A percentile compares a stretch with the other conserved stretches of the same genome.
Evolutionary conservation across 176 grass and related monocot species (phyloP).

Genomic region (Carex parvula): DNA sequence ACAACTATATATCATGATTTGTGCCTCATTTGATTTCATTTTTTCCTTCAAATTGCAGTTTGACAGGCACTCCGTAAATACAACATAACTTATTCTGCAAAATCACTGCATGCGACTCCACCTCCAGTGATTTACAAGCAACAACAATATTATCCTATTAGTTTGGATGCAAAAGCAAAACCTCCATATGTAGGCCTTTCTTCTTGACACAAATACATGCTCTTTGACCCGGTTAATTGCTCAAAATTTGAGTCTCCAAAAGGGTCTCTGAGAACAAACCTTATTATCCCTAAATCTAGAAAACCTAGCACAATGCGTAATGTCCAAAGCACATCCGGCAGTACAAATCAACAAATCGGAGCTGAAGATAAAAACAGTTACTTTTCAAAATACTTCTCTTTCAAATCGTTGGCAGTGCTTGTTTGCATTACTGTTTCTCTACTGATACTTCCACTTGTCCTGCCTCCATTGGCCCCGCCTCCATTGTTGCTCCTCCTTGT

Average conservation of each 20-base stretch:
- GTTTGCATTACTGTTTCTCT: constrained; percentile 57
- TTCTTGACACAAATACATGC: neutral
- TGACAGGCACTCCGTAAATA: neutral
- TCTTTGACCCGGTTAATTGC: neutral
- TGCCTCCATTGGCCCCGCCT: constrained; percentile 82
- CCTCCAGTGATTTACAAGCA: neutral
- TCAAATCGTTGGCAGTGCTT: constrained; percentile 43
- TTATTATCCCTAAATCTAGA: constrained; percentile 3
- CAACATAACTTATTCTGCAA: too few species aligned
- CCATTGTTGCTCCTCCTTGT: constrained; percentile 71
- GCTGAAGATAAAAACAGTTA: neutral
- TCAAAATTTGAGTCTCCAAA: constrained; percentile 41
- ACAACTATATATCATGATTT: neutral
- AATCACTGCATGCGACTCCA: too few species aligned
- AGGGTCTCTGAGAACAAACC: constrained; percentile 8
- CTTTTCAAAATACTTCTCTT: constrained; percentile 42
- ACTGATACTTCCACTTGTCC: constrained; percentile 68
- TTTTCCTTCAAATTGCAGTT: neutral
- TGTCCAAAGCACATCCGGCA: constrained; percentile 1
- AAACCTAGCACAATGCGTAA: neutral
- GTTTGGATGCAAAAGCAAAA: neutral
- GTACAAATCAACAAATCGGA: constrained; percentile 8
- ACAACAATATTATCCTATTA: too few species aligned
- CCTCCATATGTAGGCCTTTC: neutral
- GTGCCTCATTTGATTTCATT: neutral